Evolutionary conservation across 805 yeast species (phyloP).

Genomic region (Ogataea glucozyma): DNA sequence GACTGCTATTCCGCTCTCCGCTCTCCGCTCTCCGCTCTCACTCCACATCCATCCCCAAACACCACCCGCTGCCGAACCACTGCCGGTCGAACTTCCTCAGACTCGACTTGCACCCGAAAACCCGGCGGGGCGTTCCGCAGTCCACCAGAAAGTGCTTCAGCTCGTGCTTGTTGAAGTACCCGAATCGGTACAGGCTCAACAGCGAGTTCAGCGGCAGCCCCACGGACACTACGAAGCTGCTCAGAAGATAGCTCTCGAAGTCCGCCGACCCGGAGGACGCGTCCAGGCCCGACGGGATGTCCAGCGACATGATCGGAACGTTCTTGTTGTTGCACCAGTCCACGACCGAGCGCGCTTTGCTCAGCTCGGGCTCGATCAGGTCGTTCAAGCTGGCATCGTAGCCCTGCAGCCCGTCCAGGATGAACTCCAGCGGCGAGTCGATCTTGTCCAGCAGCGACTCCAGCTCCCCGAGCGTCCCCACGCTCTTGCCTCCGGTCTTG

Average conservation of each 20-base stretch:
- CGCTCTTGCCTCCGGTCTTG: slow-evolving; percentile 70
- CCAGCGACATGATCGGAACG: slow-evolving; percentile 61
- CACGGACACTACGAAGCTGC: slow-evolving; percentile 64
- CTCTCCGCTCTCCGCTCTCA: slow-evolving; percentile 2
- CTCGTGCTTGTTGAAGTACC: slow-evolving; percentile 48
- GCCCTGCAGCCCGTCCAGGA: slow-evolving; percentile 85
- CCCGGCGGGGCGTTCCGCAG: slow-evolving; percentile 65
- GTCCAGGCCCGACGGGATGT: slow-evolving; percentile 81
- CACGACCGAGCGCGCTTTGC: slow-evolving; percentile 46
- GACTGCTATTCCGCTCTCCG: too few species aligned
- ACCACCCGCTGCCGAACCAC: slow-evolving; percentile 31
- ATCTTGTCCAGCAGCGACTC: slow-evolving; percentile 43
- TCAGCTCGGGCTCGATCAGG: slow-evolving; percentile 45
- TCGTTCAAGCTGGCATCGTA: slow-evolving; percentile 70
- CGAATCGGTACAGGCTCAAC: slow-evolving; percentile 58
- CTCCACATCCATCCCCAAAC: slow-evolving; percentile 24
- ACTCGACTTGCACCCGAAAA: slow-evolving; percentile 42
- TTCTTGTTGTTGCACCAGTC: slow-evolving; percentile 63
- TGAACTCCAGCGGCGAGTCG: slow-evolving; percentile 75
- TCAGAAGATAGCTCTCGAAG: slow-evolving; percentile 26
- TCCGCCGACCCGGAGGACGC: slow-evolving; percentile 69
- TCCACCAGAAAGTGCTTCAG: slow-evolving; percentile 64
- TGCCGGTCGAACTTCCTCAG: slow-evolving; percentile 49
- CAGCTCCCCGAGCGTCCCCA: slow-evolving; percentile 38
- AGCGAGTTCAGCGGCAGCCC: slow-evolving; percentile 74